These are phyloP conservation scores for Polygonum aviculare DNA, from an alignment of 148 eudicot species.

Conservation along the genomic window DNA sequence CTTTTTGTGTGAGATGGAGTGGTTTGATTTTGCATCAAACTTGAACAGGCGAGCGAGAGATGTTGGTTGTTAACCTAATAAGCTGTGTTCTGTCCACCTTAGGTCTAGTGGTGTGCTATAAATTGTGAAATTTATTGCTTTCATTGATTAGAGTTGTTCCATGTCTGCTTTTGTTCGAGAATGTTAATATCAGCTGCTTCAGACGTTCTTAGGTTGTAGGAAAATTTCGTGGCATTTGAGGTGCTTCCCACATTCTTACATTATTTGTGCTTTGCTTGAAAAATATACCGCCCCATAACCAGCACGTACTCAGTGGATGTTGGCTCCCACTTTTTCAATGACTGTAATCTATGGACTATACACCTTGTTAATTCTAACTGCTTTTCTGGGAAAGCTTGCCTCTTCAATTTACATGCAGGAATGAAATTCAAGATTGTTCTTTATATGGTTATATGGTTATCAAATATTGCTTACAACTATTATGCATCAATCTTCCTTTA, in stretches of 20 bases:
- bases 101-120: neutral
- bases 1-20: neutral
- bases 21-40: neutral
- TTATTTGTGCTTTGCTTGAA: neutral
- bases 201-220: neutral
- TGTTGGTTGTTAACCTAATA: neutral
- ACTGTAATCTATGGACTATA: neutral
- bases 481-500: constrained; percentile 10
- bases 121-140: neutral
- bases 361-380: neutral
- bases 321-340: neutral
- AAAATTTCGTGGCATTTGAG: neutral
- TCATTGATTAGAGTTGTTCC: neutral
- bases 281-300: neutral
- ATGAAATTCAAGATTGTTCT: neutral
- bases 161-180: neutral
- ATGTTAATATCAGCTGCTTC: neutral
- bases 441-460: neutral
- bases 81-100: neutral
- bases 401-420: neutral
- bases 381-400: neutral
- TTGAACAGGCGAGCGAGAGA: neutral
- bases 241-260: neutral
- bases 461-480: neutral
- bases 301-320: neutral